Percentiles rank a stretch among this genome's conserved stretches.
phyloP scores from a whole-genome alignment of 495 filamentous ascomycete genomes.

The Neurospora sp. region DNA sequence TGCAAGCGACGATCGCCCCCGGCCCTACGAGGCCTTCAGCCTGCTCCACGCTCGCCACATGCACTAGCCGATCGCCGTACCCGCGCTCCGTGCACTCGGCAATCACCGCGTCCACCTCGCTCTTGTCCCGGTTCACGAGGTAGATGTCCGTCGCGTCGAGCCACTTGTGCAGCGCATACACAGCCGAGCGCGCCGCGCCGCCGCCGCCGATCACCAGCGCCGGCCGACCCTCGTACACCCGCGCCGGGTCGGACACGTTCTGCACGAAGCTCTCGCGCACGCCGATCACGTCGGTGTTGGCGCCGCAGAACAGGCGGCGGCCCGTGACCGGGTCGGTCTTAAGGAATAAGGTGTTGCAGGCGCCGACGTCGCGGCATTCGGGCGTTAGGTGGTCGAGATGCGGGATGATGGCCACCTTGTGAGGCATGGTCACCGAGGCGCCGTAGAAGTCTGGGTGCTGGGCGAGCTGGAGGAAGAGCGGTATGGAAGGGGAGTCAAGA shows the following conservation, averaged over 20 bases:
- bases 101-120: slow-evolving; percentile 55
- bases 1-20: slow-evolving; percentile 52
- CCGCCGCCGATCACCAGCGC: slow-evolving; percentile 57
- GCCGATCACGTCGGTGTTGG: slow-evolving; percentile 69
- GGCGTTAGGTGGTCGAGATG: slow-evolving; percentile 59
- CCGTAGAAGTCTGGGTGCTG: slow-evolving; percentile 27
- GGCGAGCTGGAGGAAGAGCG: slow-evolving; percentile 21
- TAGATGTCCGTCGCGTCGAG: slow-evolving; percentile 57
- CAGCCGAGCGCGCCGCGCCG: slow-evolving; percentile 57
- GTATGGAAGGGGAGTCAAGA: slow-evolving; percentile 43
- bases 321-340: slow-evolving; percentile 30
- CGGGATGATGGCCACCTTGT: slow-evolving; percentile 60
- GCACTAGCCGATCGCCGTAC: slow-evolving; percentile 41
- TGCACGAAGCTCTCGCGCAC: slow-evolving; percentile 58
- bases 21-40: slow-evolving; percentile 47
- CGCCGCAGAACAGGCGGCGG: slow-evolving; percentile 45
- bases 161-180: slow-evolving; percentile 59
- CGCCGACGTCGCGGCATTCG: slow-evolving; percentile 57
- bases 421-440: slow-evolving; percentile 65
- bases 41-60: slow-evolving; percentile 45
- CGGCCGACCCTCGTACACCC: slow-evolving; percentile 42
- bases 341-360: slow-evolving; percentile 65
- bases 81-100: slow-evolving; percentile 42
- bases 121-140: slow-evolving; percentile 55
- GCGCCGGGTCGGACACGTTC: slow-evolving; percentile 33